phyloP scores from a whole-genome alignment of 2,329 filamentous ascomycete genomes.

The Chrysoporthe austroafricana region DNA sequence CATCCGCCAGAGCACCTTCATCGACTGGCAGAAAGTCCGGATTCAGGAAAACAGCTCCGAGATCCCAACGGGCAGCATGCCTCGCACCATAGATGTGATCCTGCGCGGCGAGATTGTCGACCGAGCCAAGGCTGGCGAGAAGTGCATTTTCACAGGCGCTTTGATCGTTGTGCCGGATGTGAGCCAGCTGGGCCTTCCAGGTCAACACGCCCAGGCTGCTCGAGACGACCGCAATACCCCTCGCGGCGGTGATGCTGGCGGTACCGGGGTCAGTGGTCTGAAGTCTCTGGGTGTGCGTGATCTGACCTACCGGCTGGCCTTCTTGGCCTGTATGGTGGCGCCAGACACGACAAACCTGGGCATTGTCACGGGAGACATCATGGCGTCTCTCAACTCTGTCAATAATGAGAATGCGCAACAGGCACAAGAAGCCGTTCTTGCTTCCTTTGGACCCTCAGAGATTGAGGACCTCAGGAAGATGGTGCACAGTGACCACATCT shows the following conservation, averaged over 20 bases:
- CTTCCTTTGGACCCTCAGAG: slow-evolving; percentile 82
- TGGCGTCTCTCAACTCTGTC: slow-evolving; percentile 79
- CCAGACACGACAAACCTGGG: slow-evolving; percentile 84
- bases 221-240: slow-evolving; percentile 77
- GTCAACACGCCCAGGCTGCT: slow-evolving; percentile 79
- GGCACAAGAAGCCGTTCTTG: slow-evolving; percentile 84
- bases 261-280: slow-evolving; percentile 82
- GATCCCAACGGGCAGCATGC: slow-evolving; percentile 98
- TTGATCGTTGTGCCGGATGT: slow-evolving; percentile 97
- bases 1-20: slow-evolving; percentile 94
- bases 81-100: slow-evolving; percentile 95
- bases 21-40: slow-evolving; percentile 98
- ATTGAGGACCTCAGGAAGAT: slow-evolving; percentile 90
- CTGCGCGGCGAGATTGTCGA: slow-evolving; percentile 97
- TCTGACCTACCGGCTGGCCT: slow-evolving; percentile 93
- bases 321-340: slow-evolving; percentile 94
- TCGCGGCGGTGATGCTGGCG: slow-evolving; percentile 79
- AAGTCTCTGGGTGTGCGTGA: slow-evolving; percentile 94
- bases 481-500: slow-evolving; percentile 96
- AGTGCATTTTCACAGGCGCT: slow-evolving; percentile 96
- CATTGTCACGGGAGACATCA: slow-evolving; percentile 80
- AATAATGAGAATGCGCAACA: slow-evolving; percentile 76
- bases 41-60: slow-evolving; percentile 98
- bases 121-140: slow-evolving; percentile 94
- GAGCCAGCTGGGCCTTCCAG: slow-evolving; percentile 89